phyloP scores from a whole-genome alignment of 1,139 yeast genomes.

The Magnusiomyces ingens region DNA sequence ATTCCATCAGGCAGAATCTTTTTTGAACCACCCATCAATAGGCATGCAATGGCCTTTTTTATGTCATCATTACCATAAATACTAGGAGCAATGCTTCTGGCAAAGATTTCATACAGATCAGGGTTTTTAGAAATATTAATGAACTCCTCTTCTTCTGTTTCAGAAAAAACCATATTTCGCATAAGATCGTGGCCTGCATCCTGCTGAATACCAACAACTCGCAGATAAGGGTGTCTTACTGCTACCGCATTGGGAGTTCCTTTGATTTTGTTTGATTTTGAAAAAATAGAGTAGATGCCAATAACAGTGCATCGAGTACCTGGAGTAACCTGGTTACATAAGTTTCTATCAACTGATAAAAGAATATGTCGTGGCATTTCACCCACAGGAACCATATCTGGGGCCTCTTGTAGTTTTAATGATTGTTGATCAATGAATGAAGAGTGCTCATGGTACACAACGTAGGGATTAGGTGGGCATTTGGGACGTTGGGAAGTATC shows the following conservation, averaged over 20 bases:
- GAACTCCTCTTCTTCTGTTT: constrained; percentile 92
- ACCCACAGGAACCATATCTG: constrained; percentile 98
- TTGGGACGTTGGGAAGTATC: constrained; percentile 53
- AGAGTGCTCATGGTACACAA: constrained; percentile 89
- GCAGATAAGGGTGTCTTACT: constrained; percentile 84
- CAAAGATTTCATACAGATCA: constrained; percentile 71
- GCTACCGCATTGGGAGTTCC: constrained; percentile 60
- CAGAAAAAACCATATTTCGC: constrained; percentile 55
- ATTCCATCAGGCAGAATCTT: constrained; percentile 91
- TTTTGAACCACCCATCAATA: constrained; percentile 91
- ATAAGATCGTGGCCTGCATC: constrained; percentile 69
- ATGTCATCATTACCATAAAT: constrained; percentile 91
- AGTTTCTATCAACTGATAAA: constrained; percentile 80
- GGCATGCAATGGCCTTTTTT: constrained; percentile 86
- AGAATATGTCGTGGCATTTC: constrained; percentile 96
- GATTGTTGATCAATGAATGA: constrained; percentile 90
- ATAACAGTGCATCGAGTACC: constrained; percentile 90
- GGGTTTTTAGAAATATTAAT: constrained; percentile 74
- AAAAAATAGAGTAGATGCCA: constrained; percentile 89
- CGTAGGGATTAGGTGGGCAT: constrained; percentile 89
- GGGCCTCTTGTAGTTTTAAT: constrained; percentile 87
- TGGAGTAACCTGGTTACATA: constrained; percentile 87
- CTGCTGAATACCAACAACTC: constrained; percentile 78
- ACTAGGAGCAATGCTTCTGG: constrained; percentile 93
- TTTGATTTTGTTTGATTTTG: constrained; percentile 47